Evolutionary conservation across 441 rosid species (phyloP), one percentile per base, ranked within the genome.

Genomic region (Corymbia calophylla): DNA sequence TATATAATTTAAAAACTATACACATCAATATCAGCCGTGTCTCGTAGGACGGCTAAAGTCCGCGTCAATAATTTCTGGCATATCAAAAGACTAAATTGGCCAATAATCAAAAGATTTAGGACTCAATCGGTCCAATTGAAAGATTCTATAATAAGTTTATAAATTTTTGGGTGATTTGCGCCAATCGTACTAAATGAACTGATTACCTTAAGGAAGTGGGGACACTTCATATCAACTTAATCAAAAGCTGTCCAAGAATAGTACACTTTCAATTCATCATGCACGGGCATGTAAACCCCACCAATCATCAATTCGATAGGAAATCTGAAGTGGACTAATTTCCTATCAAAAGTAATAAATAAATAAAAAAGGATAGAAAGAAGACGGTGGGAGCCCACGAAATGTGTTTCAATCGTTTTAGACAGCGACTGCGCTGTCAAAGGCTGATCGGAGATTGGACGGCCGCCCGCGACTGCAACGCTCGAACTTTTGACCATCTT

Each of bases 11-110:
- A 58, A 58, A 58, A 58, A 25, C 25, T 58, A 0, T 58, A 7
- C 0, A 58, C 3, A 0, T 10, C 1, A 1, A 58, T 0, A 1
- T 25, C 1, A 25, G 3, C 17, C n/a, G 5, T 10, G 11, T 6
- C n/a, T 23, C 1, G 25, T 58, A 58, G 25, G 25, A 58, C 0
- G 3, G 10, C 3, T 0, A 0, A 6, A 0, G 1, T 58, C 25
- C 15, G 11, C 1, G 1, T 58, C 0, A 25, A 0, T 1, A 58
- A 10, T 58, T 39, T 39, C 44, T 39, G 5, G 44, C 44, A 39
- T 39, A 39, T 39, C 5, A 39, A 39, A 39, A 39, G n/a, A 25
- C 7, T 58, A 0, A 58, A 58, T 58, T 58, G n/a, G 25, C 25
- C 4, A 58, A 10, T 58, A 25, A 10, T 58, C 14, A 2, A 58